Evolutionary conservation across 805 yeast genomes (phyloP).

Genomic region (Lipomyces starkeyi): DNA sequence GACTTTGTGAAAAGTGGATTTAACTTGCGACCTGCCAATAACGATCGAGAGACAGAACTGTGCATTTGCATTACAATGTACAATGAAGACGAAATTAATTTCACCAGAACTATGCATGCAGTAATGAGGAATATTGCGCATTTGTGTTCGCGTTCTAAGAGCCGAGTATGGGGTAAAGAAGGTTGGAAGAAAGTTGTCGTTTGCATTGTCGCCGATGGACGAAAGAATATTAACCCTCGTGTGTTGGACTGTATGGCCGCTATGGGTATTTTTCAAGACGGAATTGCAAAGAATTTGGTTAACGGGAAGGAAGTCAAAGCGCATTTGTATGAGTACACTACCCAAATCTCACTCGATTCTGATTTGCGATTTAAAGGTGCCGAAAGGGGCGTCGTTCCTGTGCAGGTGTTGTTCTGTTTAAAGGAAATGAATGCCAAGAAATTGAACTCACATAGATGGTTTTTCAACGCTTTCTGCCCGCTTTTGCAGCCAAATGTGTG

Average conservation of each 20-base stretch:
- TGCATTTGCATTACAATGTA: slow-evolving; percentile 96
- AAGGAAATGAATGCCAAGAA: slow-evolving; percentile 92
- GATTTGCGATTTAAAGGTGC: slow-evolving; percentile 88
- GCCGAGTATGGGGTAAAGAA: slow-evolving; percentile 92
- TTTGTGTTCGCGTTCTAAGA: slow-evolving; percentile 76
- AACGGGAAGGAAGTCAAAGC: slow-evolving; percentile 91
- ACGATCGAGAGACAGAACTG: slow-evolving; percentile 89
- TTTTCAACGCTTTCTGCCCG: slow-evolving; percentile 94
- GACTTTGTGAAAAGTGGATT: slow-evolving; percentile 81
- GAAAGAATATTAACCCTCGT: slow-evolving; percentile 83
- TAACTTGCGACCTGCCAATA: slow-evolving; percentile 81
- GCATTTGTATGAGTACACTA: slow-evolving; percentile 93
- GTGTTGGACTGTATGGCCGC: slow-evolving; percentile 89
- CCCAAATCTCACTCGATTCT: slow-evolving; percentile 91
- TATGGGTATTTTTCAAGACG: slow-evolving; percentile 96
- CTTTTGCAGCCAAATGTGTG: slow-evolving; percentile 89
- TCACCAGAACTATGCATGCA: slow-evolving; percentile 93
- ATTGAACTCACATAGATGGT: slow-evolving; percentile 97
- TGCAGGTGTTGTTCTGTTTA: slow-evolving; percentile 88
- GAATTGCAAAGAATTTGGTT: slow-evolving; percentile 92
- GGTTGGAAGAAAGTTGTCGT: slow-evolving; percentile 98
- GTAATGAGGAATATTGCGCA: slow-evolving; percentile 92
- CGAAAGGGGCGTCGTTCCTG: slow-evolving; percentile 90
- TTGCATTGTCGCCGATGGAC: slow-evolving; percentile 89
- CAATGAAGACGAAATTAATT: slow-evolving; percentile 88